Base-by-base conservation (phyloP, 2,329 filamentous ascomycete genomes). In the Curvularia hawaiiensis region DNA sequence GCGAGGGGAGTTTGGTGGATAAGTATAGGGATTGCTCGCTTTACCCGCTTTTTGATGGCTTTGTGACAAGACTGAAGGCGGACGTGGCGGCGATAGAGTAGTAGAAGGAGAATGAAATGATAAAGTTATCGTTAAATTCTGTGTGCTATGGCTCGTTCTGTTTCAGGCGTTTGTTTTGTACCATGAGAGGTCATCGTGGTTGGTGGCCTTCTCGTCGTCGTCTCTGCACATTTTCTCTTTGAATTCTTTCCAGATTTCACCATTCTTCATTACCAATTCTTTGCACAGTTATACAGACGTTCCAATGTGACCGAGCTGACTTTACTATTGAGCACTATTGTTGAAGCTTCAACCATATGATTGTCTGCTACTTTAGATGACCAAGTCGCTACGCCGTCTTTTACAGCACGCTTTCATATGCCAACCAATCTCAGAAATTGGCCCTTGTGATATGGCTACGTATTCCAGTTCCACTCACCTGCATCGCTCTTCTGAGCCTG, bases 1-100 rank as follows among this genome's bases (percentile, higher is more conserved):
- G 73, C 46, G 48, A 79, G 72, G 67, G 66, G 2, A 50, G 81
- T 11, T 74, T 94, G 65, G 87, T 89, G 38, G 83, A 89, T 52
- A 92, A 92, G 75, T 94, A 94, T 74, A 81, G 82, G 63, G 80
- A 82, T 60, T 94, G 90, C 74, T 91, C 88, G 35, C 78, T 94
- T 38, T 85, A 80, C 59, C 85, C 86, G 49, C 79, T 93, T 9
- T 93, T 94, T 70, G 80, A 83, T 65, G 81, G 78, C 6, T 89
- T 94, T 63, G 85, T 87, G 9, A 78, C 79, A 61, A 80, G 81
- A 53, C 77, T 88, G 26, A 71, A 83, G 61, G 69, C 62, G 9
- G 70, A 76, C 54, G 69, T 77, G 2, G 51, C 50, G 28, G 63
- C 53, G 28, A 53, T 64, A 38, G 50, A 54, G 39, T 61, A 54